Conservation (phyloP, 1,139 yeast species). For the Suzukiozyma palmioleophila region DNA sequence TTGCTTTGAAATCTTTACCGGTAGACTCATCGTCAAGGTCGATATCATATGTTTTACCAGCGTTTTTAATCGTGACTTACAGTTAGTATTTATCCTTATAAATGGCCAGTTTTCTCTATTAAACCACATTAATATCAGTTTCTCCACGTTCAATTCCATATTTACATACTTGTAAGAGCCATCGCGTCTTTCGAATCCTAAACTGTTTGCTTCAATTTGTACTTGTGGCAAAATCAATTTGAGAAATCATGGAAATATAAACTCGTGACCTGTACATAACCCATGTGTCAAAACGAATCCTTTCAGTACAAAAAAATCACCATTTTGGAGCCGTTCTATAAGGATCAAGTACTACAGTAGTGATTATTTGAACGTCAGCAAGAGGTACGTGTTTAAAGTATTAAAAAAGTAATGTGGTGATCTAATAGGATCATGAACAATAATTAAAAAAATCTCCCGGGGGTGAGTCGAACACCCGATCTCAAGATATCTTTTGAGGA, state of each 20-base stretch:
- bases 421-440: neutral
- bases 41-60: constrained; percentile 77
- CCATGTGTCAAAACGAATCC: too few relatives aligned
- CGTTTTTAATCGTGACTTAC: constrained; percentile 60
- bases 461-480: constrained; percentile 86
- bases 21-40: constrained; percentile 52
- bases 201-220: too few relatives aligned
- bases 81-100: constrained; percentile 4
- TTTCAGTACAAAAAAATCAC: too few relatives aligned
- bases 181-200: neutral
- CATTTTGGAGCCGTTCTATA: too few relatives aligned
- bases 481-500: constrained; percentile 57
- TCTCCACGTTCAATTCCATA: neutral
- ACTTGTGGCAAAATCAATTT: constrained; percentile 1
- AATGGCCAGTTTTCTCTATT: neutral
- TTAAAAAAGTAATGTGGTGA: too few relatives aligned
- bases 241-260: too few relatives aligned
- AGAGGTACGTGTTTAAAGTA: too few relatives aligned
- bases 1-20: constrained; percentile 68
- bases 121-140: neutral
- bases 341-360: too few relatives aligned
- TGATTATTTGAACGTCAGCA: too few relatives aligned
- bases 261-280: too few relatives aligned
- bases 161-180: constrained; percentile 5
- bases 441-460: constrained; percentile 53